phyloP scores from a whole-genome alignment of 164 flowering plant species.

The Buxus sempervirens region DNA sequence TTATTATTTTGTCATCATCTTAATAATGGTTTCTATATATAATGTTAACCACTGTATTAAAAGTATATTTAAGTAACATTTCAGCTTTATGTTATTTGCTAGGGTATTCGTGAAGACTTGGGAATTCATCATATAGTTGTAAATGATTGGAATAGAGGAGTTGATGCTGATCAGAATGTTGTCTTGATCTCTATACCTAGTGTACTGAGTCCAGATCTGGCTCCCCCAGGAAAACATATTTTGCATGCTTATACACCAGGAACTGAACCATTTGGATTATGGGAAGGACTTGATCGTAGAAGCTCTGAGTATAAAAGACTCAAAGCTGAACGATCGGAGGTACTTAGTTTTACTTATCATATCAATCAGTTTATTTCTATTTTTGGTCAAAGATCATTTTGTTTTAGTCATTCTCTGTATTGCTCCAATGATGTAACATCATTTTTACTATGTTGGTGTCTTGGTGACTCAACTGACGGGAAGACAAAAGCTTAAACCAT shows the following conservation, averaged over 20 bases:
- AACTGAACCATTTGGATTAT: conserved; percentile 76
- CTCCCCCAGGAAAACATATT: conserved; percentile 87
- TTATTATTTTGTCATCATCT: background rate
- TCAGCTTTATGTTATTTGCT: conserved; percentile 11
- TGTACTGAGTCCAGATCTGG: conserved; percentile 65
- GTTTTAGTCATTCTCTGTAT: no score
- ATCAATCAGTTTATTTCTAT: background rate
- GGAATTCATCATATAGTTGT: conserved; percentile 97
- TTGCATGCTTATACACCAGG: conserved; percentile 94
- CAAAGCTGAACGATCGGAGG: conserved; percentile 86
- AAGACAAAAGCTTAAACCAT: no score
- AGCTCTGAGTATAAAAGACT: conserved; percentile 73
- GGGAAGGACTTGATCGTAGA: conserved; percentile 92
- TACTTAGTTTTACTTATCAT: conserved; percentile 20
- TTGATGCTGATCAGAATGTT: conserved; percentile 95
- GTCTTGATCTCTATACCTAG: conserved; percentile 92
- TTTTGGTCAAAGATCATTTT: no score
- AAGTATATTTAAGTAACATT: background rate
- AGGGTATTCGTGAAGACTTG: conserved; percentile 71
- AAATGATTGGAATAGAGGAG: conserved; percentile 91
- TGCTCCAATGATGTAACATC: background rate
- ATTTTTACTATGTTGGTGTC: no score
- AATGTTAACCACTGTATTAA: no score
- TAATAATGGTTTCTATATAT: background rate
- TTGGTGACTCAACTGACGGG: no score